Evolutionary conservation across 805 yeast genomes (phyloP).

Genomic region (Lipomyces orientalis): DNA sequence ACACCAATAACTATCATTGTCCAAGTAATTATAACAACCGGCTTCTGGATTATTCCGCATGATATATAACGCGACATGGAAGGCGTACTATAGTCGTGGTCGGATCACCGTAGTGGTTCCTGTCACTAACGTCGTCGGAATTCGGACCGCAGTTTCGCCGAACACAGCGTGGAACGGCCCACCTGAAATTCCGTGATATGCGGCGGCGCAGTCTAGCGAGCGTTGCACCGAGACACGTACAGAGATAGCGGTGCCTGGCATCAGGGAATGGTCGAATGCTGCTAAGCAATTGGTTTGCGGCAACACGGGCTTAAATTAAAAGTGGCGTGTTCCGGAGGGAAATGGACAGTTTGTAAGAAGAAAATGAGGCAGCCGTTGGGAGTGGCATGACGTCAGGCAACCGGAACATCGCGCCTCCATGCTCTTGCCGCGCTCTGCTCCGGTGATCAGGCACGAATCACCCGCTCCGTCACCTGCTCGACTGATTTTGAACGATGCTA

Average conservation of each 20-base stretch:
- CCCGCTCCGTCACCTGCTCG: conserved; percentile 1
- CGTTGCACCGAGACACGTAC: not conserved
- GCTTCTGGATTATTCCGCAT: too few species aligned
- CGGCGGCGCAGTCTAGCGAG: not conserved
- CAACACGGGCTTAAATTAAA: not conserved
- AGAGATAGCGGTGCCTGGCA: not conserved
- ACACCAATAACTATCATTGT: too few species aligned
- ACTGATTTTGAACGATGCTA: not conserved
- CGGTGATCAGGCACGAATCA: conserved; percentile 1
- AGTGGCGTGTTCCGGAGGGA: not conserved
- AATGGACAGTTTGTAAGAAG: not conserved
- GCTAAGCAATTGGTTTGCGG: not conserved
- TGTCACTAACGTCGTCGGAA: not conserved
- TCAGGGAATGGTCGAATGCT: not conserved
- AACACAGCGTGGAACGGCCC: too few species aligned
- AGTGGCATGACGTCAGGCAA: not conserved
- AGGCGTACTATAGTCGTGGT: not conserved
- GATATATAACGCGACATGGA: too few species aligned
- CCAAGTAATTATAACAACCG: too few species aligned
- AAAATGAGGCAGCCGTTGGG: not conserved
- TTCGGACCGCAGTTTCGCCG: not conserved
- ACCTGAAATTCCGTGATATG: not conserved
- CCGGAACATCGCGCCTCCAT: not conserved
- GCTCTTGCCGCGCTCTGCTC: not conserved
- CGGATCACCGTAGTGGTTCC: not conserved